Base-by-base conservation (phyloP, 257 asterid genomes). In the Solanum arcanum region DNA sequence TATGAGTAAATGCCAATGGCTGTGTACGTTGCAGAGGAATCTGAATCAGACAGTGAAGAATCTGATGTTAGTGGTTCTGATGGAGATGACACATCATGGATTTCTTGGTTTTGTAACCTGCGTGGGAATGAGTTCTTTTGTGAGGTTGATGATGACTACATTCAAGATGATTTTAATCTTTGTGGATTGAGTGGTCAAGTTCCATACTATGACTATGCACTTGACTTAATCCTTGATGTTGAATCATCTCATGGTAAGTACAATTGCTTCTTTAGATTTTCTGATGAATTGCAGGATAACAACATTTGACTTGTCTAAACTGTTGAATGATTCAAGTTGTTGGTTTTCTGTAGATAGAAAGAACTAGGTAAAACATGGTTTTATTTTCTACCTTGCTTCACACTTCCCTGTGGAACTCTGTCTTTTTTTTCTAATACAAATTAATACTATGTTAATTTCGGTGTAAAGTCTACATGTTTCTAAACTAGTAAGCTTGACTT, bases 41-140 rank as follows among this genome's bases (percentile, higher is more conserved):
- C 98, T 81, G 98, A 94, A 81, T 92, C 98, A 87, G 99, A 95
- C 90, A 95, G 96, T 89, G 99, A 95, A 90, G 99, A 93, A 88
- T 95, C 98, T 88, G 98, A 96, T 85, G 94, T 93, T 86, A 96
- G 98, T 90, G 99, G 96, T 84, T 95, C 99, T 86, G 99, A 97
- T 83, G 99, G 98, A 90, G 98, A 97, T 56, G 98, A 97, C 87
- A 94, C 98, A 76, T 97, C 98, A 15, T 97, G 99, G 99, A 96
- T 97, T 89, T 94, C 99, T 44, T 97, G 99, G 99, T 97, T 95
- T 91, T 97, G 99, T 94, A 97, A 97, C 91, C 90, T 95, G 92
- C 93, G 99, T 23, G 99, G 99, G 84, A 97, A 97, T 23, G 98
- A 97, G 90, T 95, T 97, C 91, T 97, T 97, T 86, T 97, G 98